Base-by-base conservation (phyloP, 495 filamentous ascomycete genomes). In the Aspergillus sparsus region DNA sequence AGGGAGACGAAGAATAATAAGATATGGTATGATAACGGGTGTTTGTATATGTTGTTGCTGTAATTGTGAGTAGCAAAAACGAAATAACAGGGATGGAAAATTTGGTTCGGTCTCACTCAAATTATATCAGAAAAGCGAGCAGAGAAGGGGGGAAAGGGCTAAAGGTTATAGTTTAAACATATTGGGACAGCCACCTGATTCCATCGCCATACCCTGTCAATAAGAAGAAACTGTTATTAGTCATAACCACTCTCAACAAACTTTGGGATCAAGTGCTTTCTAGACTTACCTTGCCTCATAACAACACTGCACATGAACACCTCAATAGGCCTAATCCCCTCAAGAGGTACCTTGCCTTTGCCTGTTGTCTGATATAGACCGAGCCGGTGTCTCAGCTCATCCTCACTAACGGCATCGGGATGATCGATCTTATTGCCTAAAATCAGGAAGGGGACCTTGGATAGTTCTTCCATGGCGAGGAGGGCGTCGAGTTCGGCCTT, bases 361-460 rank as follows among this genome's bases (percentile, higher is more conserved):
- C 95, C 94, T 55, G 94, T 97, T 33, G 93, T 98, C 79, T 97
- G 92, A 76, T 92, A 97, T 69, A 98, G 75, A 56, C 94, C 94
- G 52, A 98, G 79, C 71, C 91, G 88, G 71, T 91, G 85, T 66
- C 94, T 83, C 65, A 97, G 83, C 76, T 97, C 91, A 64, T 98
- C 93, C 84, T 98, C 93, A 63, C 86, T 90, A 50, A 97, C 87
- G 60, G 93, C 93, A 63, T 96, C 88, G 39, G 93, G 92, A 78
- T 98, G 93, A 74, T 98, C 93, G 74, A 97, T 98, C 85, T 98
- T 98, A 83, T 98, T 98, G 58, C 93, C 94, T 58, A 98, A 86
- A 46, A 98, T 82, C 49, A 97, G 83, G 75, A 97, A 97, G 57
- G 94, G 94, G 21, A 97, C 93, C 83, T 95, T 97, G 62, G 83